Percentiles rank a stretch among this genome's conserved stretches.
These are phyloP conservation scores for Leishmania major DNA, from an alignment of 208 protist species.

Conservation along the genomic window DNA sequence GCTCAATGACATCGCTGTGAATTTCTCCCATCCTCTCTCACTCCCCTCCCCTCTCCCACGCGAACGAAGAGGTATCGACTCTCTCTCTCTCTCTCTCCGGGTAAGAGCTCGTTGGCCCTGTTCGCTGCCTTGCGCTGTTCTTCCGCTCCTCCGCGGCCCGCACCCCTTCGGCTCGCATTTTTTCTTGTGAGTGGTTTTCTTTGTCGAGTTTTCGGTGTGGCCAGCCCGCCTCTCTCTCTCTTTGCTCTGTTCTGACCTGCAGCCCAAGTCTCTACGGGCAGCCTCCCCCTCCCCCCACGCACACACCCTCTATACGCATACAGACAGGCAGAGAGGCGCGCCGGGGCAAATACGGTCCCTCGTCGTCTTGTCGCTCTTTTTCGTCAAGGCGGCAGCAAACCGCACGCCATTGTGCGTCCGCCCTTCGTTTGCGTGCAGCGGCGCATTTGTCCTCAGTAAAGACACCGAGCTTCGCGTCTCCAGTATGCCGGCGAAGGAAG, in stretches of 20 bases:
- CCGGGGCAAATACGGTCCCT: not conserved
- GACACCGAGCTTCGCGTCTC: too few species aligned
- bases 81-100: not conserved
- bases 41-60: not conserved
- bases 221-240: not conserved
- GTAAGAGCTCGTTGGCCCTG: not conserved
- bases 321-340: not conserved
- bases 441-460: not conserved
- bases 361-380: not conserved
- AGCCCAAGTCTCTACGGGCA: not conserved
- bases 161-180: not conserved
- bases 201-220: not conserved
- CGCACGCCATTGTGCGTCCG: not conserved
- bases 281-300: not conserved
- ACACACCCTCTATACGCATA: not conserved
- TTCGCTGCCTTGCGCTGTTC: not conserved
- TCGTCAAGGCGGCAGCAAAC: not conserved
- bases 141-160: not conserved
- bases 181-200: not conserved
- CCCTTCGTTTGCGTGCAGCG: not conserved
- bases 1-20: not conserved
- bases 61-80: not conserved
- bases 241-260: not conserved
- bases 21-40: not conserved
- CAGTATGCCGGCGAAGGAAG: constrained; percentile 32